These are phyloP conservation scores for Fusarium paranaense DNA, from an alignment of 2,329 filamentous ascomycete genomes.

Conservation along the genomic window DNA sequence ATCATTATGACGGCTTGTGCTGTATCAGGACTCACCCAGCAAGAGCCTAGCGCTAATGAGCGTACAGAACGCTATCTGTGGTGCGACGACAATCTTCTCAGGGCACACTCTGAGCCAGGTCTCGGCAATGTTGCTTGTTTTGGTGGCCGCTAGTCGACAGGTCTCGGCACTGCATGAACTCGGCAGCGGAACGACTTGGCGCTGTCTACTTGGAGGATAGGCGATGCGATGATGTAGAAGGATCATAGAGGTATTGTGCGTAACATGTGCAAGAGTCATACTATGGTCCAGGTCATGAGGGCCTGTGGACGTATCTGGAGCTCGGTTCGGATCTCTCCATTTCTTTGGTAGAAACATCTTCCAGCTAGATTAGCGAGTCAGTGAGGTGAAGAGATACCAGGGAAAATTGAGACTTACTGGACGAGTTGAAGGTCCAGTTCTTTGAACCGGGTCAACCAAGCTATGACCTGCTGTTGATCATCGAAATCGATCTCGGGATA, in stretches of 20 bases:
- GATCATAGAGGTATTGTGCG: conserved; percentile 11
- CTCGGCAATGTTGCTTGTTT: conserved; percentile 2
- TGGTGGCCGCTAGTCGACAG: background rate
- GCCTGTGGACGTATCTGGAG: conserved; percentile 4
- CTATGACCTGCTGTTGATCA: background rate
- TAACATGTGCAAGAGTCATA: conserved; percentile 8
- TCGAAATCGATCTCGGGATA: background rate
- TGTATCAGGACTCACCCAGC: background rate
- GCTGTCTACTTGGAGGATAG: background rate
- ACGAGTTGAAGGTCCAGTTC: conserved; percentile 1
- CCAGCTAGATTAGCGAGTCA: background rate
- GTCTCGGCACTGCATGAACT: conserved; percentile 8
- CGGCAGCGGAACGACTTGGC: background rate
- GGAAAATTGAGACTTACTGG: background rate
- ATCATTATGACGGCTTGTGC: background rate
- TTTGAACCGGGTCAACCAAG: conserved; percentile 2
- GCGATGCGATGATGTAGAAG: conserved; percentile 6
- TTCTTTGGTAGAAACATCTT: conserved; percentile 6
- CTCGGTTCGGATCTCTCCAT: background rate
- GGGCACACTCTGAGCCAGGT: conserved; percentile 2
- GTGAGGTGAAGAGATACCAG: background rate
- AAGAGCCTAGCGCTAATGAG: background rate
- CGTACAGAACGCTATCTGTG: background rate
- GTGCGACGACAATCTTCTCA: background rate
- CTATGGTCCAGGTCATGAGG: conserved; percentile 10